Evolutionary conservation across 495 filamentous ascomycete species (phyloP).

Genomic region (Penicillium crystallinum): DNA sequence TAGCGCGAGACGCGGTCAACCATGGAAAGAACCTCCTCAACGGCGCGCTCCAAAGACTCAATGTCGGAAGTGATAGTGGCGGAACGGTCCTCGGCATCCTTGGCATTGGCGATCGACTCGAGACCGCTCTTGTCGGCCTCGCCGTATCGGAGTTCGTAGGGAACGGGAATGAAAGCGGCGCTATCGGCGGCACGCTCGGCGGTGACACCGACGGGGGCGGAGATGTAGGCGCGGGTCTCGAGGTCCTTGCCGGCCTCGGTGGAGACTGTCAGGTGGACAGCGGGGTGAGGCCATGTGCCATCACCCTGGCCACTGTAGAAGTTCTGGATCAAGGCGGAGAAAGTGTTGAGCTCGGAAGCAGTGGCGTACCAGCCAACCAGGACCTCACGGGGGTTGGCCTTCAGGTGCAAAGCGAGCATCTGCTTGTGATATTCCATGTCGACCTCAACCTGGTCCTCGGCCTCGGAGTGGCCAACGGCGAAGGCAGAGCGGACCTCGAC

Average conservation of each 20-base stretch:
- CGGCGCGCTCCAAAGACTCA: constrained; percentile 73
- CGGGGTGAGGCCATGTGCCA: constrained; percentile 92
- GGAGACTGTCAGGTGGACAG: constrained; percentile 90
- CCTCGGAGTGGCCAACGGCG: constrained; percentile 96
- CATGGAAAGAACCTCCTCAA: constrained; percentile 81
- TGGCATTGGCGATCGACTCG: constrained; percentile 76
- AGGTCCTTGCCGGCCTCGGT: constrained; percentile 81
- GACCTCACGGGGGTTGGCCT: constrained; percentile 88
- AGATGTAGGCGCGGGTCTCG: constrained; percentile 86
- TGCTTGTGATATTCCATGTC: constrained; percentile 99
- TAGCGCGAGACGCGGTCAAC: constrained; percentile 86
- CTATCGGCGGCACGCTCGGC: constrained; percentile 90
- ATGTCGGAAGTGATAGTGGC: constrained; percentile 75
- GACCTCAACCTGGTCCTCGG: constrained; percentile 96
- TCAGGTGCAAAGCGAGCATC: constrained; percentile 90
- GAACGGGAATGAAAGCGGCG: constrained; percentile 93
- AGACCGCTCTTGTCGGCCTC: constrained; percentile 90
- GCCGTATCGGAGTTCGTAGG: constrained; percentile 83
- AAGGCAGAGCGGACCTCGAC: constrained; percentile 93
- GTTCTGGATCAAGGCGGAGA: constrained; percentile 97
- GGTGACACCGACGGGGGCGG: constrained; percentile 88
- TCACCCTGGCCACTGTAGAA: constrained; percentile 97
- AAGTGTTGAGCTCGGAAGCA: constrained; percentile 90
- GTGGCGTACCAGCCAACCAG: constrained; percentile 99
- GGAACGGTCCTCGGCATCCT: constrained; percentile 68